Percentiles rank a stretch among this genome's conserved stretches.
Evolutionary conservation across 2,329 filamentous ascomycete species (phyloP).

Genomic region (Zymoseptoria ardabiliae): DNA sequence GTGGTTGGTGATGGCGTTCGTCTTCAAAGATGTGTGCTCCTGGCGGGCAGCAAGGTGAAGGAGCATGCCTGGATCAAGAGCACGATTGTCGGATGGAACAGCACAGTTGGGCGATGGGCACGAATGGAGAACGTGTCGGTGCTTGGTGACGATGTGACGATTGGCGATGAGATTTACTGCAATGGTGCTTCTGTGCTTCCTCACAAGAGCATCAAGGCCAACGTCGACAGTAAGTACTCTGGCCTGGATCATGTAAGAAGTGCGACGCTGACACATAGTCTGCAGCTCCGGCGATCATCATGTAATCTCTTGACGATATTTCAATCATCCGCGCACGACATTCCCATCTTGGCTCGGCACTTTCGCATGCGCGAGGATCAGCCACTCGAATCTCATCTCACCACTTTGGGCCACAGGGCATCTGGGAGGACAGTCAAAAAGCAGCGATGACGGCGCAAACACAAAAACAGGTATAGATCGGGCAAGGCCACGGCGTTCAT

Average conservation of each 20-base stretch:
- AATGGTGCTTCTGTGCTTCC: constrained; percentile 84
- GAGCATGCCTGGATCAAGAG: constrained; percentile 99
- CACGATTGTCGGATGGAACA: constrained; percentile 98
- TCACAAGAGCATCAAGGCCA: constrained; percentile 98
- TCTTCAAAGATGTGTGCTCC: constrained; percentile 83
- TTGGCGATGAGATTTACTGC: constrained; percentile 97
- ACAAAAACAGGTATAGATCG: not conserved
- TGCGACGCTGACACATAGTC: constrained; percentile 5
- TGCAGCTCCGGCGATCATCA: constrained; percentile 20
- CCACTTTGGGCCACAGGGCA: not conserved
- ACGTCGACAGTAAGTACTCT: constrained; percentile 66
- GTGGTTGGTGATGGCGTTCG: constrained; percentile 90
- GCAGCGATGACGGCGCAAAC: not conserved
- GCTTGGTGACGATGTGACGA: constrained; percentile 92
- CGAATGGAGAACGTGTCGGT: constrained; percentile 97
- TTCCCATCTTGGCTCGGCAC: not conserved
- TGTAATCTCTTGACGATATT: constrained; percentile 10
- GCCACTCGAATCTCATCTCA: not conserved
- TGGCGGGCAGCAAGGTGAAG: constrained; percentile 88
- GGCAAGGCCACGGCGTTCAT: not conserved
- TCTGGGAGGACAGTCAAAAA: not conserved
- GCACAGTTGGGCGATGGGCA: constrained; percentile 89
- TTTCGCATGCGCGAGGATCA: not conserved
- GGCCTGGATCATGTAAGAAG: not conserved
- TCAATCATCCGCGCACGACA: not conserved